A percentile compares a stretch with the other conserved stretches of the same genome.
Evolutionary conservation across 129 eudicot genomes (phyloP).

Genomic region (Solidago caesia): DNA sequence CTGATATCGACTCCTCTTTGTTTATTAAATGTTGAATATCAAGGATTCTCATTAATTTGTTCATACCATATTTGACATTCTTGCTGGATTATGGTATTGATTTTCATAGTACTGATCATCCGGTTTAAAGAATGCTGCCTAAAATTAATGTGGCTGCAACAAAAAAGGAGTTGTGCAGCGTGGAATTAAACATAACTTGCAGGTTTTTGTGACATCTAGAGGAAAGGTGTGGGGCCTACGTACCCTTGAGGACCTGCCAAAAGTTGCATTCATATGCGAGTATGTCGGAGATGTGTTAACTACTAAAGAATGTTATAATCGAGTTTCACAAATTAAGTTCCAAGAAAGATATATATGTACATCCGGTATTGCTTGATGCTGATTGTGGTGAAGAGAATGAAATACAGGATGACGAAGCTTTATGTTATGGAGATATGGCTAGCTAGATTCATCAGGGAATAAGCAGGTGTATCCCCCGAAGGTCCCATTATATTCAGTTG

Average conservation of each 20-base stretch:
- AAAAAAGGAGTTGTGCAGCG: constrained; percentile 78
- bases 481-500: too few species aligned
- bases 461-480: too few species aligned
- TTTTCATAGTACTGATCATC: too few species aligned
- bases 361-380: constrained; percentile 87
- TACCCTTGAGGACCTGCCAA: constrained; percentile 89
- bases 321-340: constrained; percentile 48
- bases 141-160: constrained; percentile 83
- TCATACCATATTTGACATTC: constrained; percentile 13
- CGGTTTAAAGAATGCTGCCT: constrained; percentile 90
- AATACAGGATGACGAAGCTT: constrained; percentile 71
- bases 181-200: constrained; percentile 71
- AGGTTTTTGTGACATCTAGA: constrained; percentile 82
- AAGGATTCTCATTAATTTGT: not conserved
- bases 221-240: constrained; percentile 98
- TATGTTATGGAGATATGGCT: constrained; percentile 79
- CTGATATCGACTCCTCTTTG: not conserved
- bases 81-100: constrained; percentile 92
- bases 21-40: not conserved
- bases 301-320: constrained; percentile 54
- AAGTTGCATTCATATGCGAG: constrained; percentile 92
- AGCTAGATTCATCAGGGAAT: constrained; percentile 62
- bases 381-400: constrained; percentile 67
- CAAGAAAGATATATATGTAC: constrained; percentile 50
- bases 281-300: constrained; percentile 92